Evolutionary conservation across 352 stramenopile species (phyloP), one percentile per base, ranked within the genome.

Genomic region (Globisporangium spiculum): DNA sequence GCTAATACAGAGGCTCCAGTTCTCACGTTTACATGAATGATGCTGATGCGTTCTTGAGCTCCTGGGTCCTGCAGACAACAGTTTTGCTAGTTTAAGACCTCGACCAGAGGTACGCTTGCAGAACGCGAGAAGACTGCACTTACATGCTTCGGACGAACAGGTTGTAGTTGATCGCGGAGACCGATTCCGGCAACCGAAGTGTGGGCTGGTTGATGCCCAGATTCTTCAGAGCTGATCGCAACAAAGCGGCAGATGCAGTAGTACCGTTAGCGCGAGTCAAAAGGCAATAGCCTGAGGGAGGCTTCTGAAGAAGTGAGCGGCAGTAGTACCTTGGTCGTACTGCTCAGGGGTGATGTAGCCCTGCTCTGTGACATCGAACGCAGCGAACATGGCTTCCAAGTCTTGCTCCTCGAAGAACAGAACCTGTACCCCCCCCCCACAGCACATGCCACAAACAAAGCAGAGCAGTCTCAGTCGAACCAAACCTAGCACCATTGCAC

Each of bases 131-230:
- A 16, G 26, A 1, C 2, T 30, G 48, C 4, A 71, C 84, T 9
- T 76, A 91, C 83, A 93, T 69, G 71, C 84, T 93, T 27, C 85
- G 81, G 52, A 87, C 75, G 70, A 93, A 91, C 36, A 92, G 55
- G 44, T 57, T 83, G 32, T 80, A 71, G 63, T 83, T 88, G 61
- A 93, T 84, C 22, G 72, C 67, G 2, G 75, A 72, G n/a, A 88
- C 74, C 0, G 83, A 90, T 50, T 93, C 85, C 0, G 83, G 83
- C 10, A 93, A 66, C 1, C 82, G 77, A 14, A 91, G 65, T 22
- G 83, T 90, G 3, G 76, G 83, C 26, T 86, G 80, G 8, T 92
- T 79, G 32, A 93, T 93, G 3, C 83, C 81, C 30, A 93, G 63
- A 48, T 78, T 91, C 26, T 73, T 68, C 41, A 91, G 62, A 2